Percentiles rank a stretch among this genome's conserved stretches.
Evolutionary conservation across 208 protist genomes (phyloP).

Genomic region (Lotmaria passim): DNA sequence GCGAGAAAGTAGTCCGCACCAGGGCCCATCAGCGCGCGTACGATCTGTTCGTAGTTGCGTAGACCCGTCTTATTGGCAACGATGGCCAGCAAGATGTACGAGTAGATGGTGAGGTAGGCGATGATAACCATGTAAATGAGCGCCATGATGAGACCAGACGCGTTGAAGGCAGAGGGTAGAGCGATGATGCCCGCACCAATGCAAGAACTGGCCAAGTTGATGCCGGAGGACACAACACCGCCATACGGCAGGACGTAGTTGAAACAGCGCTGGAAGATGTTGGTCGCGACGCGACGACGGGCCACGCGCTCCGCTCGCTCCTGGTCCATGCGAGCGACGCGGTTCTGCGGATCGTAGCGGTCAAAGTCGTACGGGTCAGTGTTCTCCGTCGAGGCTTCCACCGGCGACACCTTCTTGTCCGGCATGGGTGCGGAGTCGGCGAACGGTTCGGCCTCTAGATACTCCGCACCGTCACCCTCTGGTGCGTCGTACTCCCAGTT

Average conservation of each 20-base stretch:
- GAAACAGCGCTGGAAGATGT: conserved; percentile 34
- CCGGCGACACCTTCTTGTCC: conserved; percentile 1
- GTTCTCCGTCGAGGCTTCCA: neutral
- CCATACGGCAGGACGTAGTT: conserved; percentile 57
- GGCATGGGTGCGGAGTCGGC: neutral
- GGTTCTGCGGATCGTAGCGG: conserved; percentile 1
- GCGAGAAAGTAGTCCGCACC: conserved; percentile 64
- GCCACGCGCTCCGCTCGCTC: conserved; percentile 27
- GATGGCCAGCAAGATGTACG: conserved; percentile 55
- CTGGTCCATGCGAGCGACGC: conserved; percentile 18
- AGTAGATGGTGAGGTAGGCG: conserved; percentile 58
- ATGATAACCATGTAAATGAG: conserved; percentile 40
- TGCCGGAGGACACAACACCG: conserved; percentile 45
- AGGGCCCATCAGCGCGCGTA: conserved; percentile 47
- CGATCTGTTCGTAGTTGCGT: conserved; percentile 54
- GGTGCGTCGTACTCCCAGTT: conserved; percentile 35
- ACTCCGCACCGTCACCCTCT: conserved; percentile 33
- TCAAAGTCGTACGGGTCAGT: conserved; percentile 34
- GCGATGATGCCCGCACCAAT: conserved; percentile 73
- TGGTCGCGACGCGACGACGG: conserved; percentile 31
- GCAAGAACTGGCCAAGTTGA: conserved; percentile 56
- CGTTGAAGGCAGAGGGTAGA: conserved; percentile 57
- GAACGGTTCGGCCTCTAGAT: conserved; percentile 28
- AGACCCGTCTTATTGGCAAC: conserved; percentile 39
- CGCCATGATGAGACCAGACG: conserved; percentile 49